phyloP scores from a whole-genome alignment of 345 rosid genomes.

The Moricandia moricandioides region DNA sequence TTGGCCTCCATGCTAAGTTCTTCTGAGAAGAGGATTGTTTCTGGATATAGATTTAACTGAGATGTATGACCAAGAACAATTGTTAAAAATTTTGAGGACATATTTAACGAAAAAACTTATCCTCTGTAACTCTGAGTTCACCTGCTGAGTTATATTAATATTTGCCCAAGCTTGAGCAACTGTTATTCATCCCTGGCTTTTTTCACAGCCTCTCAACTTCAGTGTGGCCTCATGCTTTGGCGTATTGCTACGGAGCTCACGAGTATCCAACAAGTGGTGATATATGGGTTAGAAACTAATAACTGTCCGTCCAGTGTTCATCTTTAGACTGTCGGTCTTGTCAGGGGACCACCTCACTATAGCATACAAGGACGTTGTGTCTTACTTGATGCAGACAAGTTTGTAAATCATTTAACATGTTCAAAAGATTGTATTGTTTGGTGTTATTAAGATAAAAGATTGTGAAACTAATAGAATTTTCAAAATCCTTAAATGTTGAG shows the following conservation, averaged over 20 bases:
- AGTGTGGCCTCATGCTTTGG: constrained; percentile 71
- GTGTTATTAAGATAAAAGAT: neutral
- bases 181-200: neutral
- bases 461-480: neutral
- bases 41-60: constrained; percentile 6
- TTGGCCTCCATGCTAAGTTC: neutral
- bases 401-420: neutral
- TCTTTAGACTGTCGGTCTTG: constrained; percentile 69
- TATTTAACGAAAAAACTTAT: neutral
- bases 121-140: neutral
- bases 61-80: neutral
- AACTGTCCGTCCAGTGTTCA: constrained; percentile 93
- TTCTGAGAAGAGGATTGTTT: neutral
- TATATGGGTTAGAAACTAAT: constrained; percentile 84
- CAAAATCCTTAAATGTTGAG: neutral
- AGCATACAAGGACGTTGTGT: constrained; percentile 49
- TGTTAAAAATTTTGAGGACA: neutral
- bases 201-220: neutral
- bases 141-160: neutral
- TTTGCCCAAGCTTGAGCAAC: neutral
- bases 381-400: constrained; percentile 38
- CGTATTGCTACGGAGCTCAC: constrained; percentile 91
- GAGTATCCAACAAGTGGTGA: constrained; percentile 77
- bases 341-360: constrained; percentile 70
- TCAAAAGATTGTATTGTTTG: neutral